These are phyloP conservation scores for Fusarium beomiforme DNA, from an alignment of 2,329 filamentous ascomycete species.

Conservation along the genomic window DNA sequence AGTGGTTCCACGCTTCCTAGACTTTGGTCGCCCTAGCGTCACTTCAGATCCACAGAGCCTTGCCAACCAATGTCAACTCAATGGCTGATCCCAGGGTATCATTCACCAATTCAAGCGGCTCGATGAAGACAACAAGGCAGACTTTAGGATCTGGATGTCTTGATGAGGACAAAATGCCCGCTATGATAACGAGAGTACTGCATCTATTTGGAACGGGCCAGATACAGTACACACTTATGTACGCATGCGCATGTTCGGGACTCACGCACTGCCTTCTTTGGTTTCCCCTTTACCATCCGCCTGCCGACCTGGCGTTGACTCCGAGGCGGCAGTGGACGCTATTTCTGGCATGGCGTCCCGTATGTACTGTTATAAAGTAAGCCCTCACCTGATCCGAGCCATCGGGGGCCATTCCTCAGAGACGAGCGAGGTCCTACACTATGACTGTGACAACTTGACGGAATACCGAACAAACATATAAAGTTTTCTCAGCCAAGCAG, in stretches of 20 bases:
- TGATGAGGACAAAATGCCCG: constrained; percentile 16
- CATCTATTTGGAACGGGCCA: neutral
- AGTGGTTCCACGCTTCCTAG: constrained; percentile 31
- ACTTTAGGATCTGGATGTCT: constrained; percentile 27
- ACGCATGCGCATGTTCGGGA: neutral
- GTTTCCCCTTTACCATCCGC: constrained; percentile 12
- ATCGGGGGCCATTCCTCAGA: constrained; percentile 33
- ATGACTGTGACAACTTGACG: constrained; percentile 6
- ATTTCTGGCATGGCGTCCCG: constrained; percentile 40
- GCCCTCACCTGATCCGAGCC: constrained; percentile 35
- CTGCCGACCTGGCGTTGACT: constrained; percentile 25
- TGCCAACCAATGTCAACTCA: constrained; percentile 25
- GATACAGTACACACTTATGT: neutral
- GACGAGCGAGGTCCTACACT: constrained; percentile 37
- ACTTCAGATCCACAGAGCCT: constrained; percentile 32
- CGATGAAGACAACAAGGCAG: constrained; percentile 28
- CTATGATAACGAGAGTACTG: constrained; percentile 11
- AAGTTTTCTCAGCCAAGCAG: constrained; percentile 1
- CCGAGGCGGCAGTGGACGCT: constrained; percentile 41
- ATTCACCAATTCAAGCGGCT: constrained; percentile 16
- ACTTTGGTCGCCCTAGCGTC: constrained; percentile 22
- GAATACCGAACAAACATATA: neutral
- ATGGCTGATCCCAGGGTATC: constrained; percentile 29
- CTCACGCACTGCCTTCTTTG: constrained; percentile 11
- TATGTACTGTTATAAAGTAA: constrained; percentile 35